Evolutionary conservation across 345 rosid species (phyloP), one percentile per base, ranked within the genome.

Genomic region (Salix suchowensis): DNA sequence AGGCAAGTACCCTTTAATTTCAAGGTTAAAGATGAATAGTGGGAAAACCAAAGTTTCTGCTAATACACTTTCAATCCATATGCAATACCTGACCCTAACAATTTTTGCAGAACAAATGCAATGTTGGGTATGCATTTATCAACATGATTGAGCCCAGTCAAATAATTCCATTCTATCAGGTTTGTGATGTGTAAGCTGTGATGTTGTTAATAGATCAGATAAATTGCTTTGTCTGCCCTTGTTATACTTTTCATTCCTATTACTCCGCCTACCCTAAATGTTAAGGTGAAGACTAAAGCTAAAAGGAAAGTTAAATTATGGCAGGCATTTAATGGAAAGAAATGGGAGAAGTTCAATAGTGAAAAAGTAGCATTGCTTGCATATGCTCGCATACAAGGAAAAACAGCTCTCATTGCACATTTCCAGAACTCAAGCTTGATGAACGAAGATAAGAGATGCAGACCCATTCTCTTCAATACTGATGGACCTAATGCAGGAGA

Each of bases 291-390:
- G 32, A 69, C 36, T 67, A 36, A 67, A 76, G 55, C 78, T 65
- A 32, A 74, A 60, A n/a, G 48, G 21, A 46, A 64, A 24, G 39
- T 40, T 21, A 16, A 65, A 80, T 66, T 79, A 52, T 26, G 71
- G 67, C 76, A 89, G 96, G 84, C 91, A 32, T 89, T 91, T 73
- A 86, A 88, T 75, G 93, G 96, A 50, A 91, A 89, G 89, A 91
- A 89, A 74, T 91, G 96, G 96, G 93, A 89, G 80, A 91, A 91
- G 73, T 91, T 91, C 88, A 91, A 91, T 76, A 91, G 93, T 16
- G 90, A 89, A 66, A 91, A 91, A 81, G 92, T 89, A 32, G 96
- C 96, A 78, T 86, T 87, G 23, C 86, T 89, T 70, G 91, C 96
- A 21, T 91, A 89, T 77, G 96, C 86, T 65, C 93, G 96, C 40